Base-by-base conservation (phyloP, 192 early-diverging fungal species). In the Borealophlyctis nickersoniae region DNA sequence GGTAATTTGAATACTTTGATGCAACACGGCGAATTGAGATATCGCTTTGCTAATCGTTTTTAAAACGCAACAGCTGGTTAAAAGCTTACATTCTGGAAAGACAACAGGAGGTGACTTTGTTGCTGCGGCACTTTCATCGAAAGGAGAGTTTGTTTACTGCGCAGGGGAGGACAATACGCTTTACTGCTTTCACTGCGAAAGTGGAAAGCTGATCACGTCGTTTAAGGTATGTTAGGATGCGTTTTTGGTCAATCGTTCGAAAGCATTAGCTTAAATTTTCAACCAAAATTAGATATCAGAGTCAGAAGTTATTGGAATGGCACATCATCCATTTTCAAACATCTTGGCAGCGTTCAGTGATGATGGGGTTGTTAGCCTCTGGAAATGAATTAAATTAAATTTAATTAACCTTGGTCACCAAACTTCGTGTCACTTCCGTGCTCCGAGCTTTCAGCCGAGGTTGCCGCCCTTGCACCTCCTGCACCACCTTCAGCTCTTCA, bases 271-370 rank as follows among this genome's bases (percentile, higher is more conserved):
- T 28, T 11, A 26, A 30, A 19, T 30, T 19, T 52, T 19, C 32
- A 28, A 23, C 26, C 14, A 36, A 16, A 35, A 36, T 1, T 68
- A 76, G 85, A 71, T 86, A 1, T 74, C 81, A 0, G 85, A 87
- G 13, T 63, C 77, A 0, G 92, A 94, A 50, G 78, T 95, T 0
- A 84, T 89, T 61, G 92, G 92, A 1, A 76, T 95, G 39, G 76
- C 79, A 0, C 72, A 84, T 32, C 95, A 98, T 77, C 95, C 95
- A 19, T 85, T 82, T 30, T 77, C 92, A 11, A 98, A 94, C 67
- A 81, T 94, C 35, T 19, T 91, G 36, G 89, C 87, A 1, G 63
- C 82, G 11, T 81, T 82, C 61, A 78, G 76, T 14, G 88, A 91
- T 39, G 77, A 86, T 68, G 89, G 91, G 23, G 23, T 65, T 9